These are phyloP conservation scores for Cucurbita moschata DNA, from an alignment of 306 rosid genomes.

Conservation along the genomic window DNA sequence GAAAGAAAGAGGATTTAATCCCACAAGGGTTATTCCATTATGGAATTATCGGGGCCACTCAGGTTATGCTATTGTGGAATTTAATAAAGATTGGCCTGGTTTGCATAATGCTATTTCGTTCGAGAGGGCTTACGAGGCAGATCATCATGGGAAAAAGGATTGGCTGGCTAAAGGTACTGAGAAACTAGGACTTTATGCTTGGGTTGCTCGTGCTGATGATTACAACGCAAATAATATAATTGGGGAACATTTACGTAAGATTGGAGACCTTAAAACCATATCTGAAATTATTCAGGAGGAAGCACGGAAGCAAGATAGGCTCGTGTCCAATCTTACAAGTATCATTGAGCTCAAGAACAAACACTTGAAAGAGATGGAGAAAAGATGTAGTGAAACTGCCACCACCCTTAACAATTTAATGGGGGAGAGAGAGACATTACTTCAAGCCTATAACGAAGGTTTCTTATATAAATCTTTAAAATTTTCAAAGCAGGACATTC, in stretches of 20 bases:
- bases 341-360: constrained; percentile 50
- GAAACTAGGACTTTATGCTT: constrained; percentile 68
- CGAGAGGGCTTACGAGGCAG: constrained; percentile 69
- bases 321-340: constrained; percentile 51
- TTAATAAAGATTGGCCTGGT: constrained; percentile 71
- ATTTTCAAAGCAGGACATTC: not conserved
- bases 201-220: constrained; percentile 87
- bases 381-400: constrained; percentile 49
- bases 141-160: constrained; percentile 58
- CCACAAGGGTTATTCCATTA: constrained; percentile 48
- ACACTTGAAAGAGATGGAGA: constrained; percentile 50
- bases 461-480: constrained; percentile 2
- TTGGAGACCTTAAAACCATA: constrained; percentile 58
- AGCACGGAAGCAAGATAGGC: constrained; percentile 49
- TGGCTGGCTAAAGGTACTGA: constrained; percentile 33
- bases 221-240: constrained; percentile 37
- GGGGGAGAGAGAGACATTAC: constrained; percentile 50
- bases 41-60: constrained; percentile 66
- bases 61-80: constrained; percentile 71
- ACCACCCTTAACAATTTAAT: constrained; percentile 26
- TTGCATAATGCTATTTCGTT: constrained; percentile 63
- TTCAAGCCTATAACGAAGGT: constrained; percentile 69
- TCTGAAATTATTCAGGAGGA: constrained; percentile 71
- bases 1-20: constrained; percentile 60
- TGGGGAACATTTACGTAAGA: constrained; percentile 64